Base-by-base conservation (phyloP, 2,329 filamentous ascomycete genomes). In the Nemania abortiva region DNA sequence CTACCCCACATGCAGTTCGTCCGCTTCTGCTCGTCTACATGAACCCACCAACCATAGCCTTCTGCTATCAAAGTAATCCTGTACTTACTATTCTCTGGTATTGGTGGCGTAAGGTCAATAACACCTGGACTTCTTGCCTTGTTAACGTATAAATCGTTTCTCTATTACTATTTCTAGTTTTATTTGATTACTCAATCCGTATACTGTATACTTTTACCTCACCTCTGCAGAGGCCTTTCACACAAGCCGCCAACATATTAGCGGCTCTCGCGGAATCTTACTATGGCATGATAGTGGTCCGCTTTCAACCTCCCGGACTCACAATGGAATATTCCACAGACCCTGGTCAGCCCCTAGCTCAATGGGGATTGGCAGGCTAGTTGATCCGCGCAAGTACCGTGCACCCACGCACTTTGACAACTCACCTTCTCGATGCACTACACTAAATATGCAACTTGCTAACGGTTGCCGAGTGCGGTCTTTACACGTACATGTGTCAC, bases 371-470 rank as follows among this genome's bases (percentile, higher is more conserved):
- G 37, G 37, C 42, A 62, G 45, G 37, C 50, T 63, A 24, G 50
- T 55, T 59, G 58, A 59, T 69, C 63, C 50, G 53, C 57, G 61
- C 58, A 66, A 59, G 67, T 69, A 69, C 67, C 63, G 62, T 68
- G 56, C 66, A 68, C 57, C 42, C 57, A 65, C 42, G 57, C 62
- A 65, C 52, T 52, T 61, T 34, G 42, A 27, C 62, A 65, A 62
- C 62, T 53, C 62, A 53, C 57, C 24, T 31, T 49, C 52, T 53
- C 50, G 39, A 55, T 49, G 55, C 42, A 61, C 47, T 27, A 54
- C 39, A 59, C 37, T 34, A 49, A 29, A 47, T 58, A 67, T 63
- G 55, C 47, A 59, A 27, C 27, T 31, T 34, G 50, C 59, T 10
- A 55, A 24, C 29, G 20, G 58, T 63, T 69, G 58, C 58, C 63